These are phyloP conservation scores for Oenanthe javanica DNA, from an alignment of 140 eudicot species.

Conservation along the genomic window DNA sequence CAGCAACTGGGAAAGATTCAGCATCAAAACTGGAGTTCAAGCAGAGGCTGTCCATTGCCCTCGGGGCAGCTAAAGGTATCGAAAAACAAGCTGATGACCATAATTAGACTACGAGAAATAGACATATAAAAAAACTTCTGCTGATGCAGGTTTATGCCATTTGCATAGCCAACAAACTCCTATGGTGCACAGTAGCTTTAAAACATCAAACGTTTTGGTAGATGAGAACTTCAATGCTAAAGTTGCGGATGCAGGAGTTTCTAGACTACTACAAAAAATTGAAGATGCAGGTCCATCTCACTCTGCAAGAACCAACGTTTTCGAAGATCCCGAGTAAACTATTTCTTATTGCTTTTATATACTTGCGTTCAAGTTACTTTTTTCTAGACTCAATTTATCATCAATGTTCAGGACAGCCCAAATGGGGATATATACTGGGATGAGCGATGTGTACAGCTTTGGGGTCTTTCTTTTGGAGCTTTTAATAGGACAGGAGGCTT, in stretches of 20 bases:
- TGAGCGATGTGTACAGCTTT: slow-evolving; percentile 43
- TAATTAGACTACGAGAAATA: background rate
- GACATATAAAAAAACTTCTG: background rate
- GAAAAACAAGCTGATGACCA: background rate
- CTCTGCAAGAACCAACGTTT: slow-evolving; percentile 22
- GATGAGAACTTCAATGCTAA: slow-evolving; percentile 51
- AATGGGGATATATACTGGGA: slow-evolving; percentile 16
- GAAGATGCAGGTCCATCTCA: slow-evolving; percentile 35
- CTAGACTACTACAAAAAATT: slow-evolving; percentile 20
- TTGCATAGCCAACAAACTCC: slow-evolving; percentile 39
- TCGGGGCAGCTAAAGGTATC: slow-evolving; percentile 55
- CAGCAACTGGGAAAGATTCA: slow-evolving; percentile 29
- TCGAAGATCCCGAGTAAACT: slow-evolving; percentile 48
- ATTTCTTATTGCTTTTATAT: background rate
- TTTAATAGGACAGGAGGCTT: slow-evolving; percentile 38
- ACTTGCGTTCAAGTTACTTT: background rate
- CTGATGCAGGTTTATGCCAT: slow-evolving; percentile 43
- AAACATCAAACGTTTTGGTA: slow-evolving; percentile 46
- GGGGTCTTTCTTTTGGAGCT: slow-evolving; percentile 52
- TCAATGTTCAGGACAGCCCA: slow-evolving; percentile 24
- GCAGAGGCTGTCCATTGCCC: slow-evolving; percentile 46
- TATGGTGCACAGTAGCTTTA: slow-evolving; percentile 31
- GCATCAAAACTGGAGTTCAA: slow-evolving; percentile 41
- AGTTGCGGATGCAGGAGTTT: slow-evolving; percentile 47
- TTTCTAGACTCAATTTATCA: background rate